Evolutionary conservation across 148 eudicot genomes (phyloP), one percentile per base, ranked within the genome.

Genomic region (Rhododendron vialii): DNA sequence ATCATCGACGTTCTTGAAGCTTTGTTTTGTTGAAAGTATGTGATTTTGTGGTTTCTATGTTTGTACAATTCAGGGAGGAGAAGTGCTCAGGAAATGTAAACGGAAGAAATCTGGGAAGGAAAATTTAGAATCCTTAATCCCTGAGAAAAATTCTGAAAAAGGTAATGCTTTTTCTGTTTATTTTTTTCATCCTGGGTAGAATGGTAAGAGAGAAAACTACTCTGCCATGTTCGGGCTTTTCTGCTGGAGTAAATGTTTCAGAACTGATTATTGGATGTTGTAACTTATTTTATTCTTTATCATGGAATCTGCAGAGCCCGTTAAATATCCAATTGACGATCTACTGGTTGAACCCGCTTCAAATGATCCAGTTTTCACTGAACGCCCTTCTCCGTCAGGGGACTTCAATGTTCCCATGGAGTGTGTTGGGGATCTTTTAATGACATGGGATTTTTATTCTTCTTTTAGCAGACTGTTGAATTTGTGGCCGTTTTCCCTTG

Each of bases 371-470:
- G 79, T 88, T 89, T 90, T 95, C 80, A 85, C 93, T 13, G 92
- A 92, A 76, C 95, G 95, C 38, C 99, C 99, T 88, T 84, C 92
- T 67, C 98, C 93, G 1, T 91, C 91, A n/a, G 89, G 93, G 88
- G 96, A 94, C 78, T 97, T 97, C 86, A 90, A 88, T 59, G 88
- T 94, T 59, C 99, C 97, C 59, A 91, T 94, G 95, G 95, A 94
- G 38, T 93, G 93, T 87, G 94, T 94, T 76, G 98, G 98, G 76
- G 93, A 94, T 86, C 92, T 95, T 83, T 85, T 97, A 89, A 95
- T 97, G 98, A 93, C 94, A 83, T 97, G 99, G 99, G 96, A 97
- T 86, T 97, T 97, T 87, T 95, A 96, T 88, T 89, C 93, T 78
- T 93, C 96, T 69, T 97, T 92, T 89, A 92, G 98, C 69, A 93